Evolutionary conservation across 495 filamentous ascomycete species (phyloP).

Genomic region (Aspergillus biplanus): DNA sequence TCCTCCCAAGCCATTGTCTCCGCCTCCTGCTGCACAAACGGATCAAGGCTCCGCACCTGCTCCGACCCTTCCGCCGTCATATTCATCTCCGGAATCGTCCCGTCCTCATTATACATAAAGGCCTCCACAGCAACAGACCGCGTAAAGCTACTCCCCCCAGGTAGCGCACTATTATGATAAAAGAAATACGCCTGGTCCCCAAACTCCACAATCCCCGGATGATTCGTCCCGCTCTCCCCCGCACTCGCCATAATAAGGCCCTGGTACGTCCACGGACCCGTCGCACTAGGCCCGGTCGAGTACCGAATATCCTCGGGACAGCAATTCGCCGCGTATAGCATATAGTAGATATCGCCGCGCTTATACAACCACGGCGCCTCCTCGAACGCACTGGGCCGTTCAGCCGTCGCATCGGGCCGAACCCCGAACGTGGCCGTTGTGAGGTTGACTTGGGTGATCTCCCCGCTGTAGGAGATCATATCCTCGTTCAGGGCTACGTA

Average conservation of each 20-base stretch:
- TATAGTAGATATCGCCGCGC: conserved; percentile 36
- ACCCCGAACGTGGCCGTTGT: conserved; percentile 22
- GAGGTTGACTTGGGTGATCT: conserved; percentile 17
- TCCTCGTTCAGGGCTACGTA: conserved; percentile 38
- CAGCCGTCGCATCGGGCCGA: not conserved
- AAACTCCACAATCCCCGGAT: conserved; percentile 34
- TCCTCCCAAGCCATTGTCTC: conserved; percentile 23
- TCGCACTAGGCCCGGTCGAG: conserved; percentile 28
- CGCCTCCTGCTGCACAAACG: conserved; percentile 24
- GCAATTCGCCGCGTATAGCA: conserved; percentile 33
- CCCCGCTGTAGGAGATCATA: conserved; percentile 37
- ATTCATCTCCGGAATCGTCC: conserved; percentile 30
- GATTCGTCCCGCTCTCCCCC: conserved; percentile 34
- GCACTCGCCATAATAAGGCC: conserved; percentile 33
- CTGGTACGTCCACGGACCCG: conserved; percentile 36
- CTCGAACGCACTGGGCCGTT: conserved; percentile 23
- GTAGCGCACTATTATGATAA: conserved; percentile 38
- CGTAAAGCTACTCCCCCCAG: conserved; percentile 29
- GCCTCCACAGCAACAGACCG: conserved; percentile 31
- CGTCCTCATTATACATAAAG: conserved; percentile 32
- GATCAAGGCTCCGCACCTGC: conserved; percentile 18
- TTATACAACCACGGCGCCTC: conserved; percentile 39
- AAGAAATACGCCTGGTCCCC: conserved; percentile 35
- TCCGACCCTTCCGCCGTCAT: conserved; percentile 29
- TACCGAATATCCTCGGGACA: conserved; percentile 37